These are phyloP conservation scores for Lichtheimia corymbifera DNA, from an alignment of 371 early-diverging fungal genomes.

Conservation along the genomic window DNA sequence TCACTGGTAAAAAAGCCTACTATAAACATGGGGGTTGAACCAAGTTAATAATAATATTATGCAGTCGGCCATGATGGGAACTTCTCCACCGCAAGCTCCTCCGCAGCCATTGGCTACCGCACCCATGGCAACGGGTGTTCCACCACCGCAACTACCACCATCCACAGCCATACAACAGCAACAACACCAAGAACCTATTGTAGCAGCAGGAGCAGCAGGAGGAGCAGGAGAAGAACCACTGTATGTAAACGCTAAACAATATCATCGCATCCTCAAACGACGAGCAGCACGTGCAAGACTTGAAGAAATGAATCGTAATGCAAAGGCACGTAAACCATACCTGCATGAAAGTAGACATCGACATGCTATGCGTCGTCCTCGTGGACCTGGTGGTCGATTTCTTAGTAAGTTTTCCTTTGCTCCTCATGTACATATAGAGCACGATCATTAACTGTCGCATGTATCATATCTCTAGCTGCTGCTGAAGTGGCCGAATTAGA, in stretches of 20 bases:
- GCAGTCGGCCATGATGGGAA: slow-evolving; percentile 10
- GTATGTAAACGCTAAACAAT: slow-evolving; percentile 94
- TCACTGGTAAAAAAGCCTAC: no score
- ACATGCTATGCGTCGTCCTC: slow-evolving; percentile 95
- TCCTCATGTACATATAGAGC: not conserved
- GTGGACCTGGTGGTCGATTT: slow-evolving; percentile 94
- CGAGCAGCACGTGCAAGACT: slow-evolving; percentile 75
- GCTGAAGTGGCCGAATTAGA: slow-evolving; percentile 65
- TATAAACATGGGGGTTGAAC: no score
- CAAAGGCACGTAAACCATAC: slow-evolving; percentile 78
- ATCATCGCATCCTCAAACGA: slow-evolving; percentile 88
- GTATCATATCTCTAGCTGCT: slow-evolving; percentile 32
- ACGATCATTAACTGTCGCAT: not conserved
- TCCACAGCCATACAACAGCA: not conserved
- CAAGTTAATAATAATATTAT: not conserved
- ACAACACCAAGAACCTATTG: slow-evolving; percentile 7
- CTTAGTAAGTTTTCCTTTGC: slow-evolving; percentile 43
- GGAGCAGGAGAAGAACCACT: slow-evolving; percentile 71
- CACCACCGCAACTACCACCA: not conserved
- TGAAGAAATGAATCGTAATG: slow-evolving; percentile 62
- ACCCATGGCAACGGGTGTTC: not conserved
- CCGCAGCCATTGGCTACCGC: not conserved
- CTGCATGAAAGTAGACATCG: slow-evolving; percentile 96
- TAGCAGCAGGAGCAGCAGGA: not conserved
- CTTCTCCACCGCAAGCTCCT: slow-evolving; percentile 5